Percentiles rank a stretch among this genome's conserved stretches.
Evolutionary conservation across 225 moss, liverwort and hornwort species (phyloP).

Genomic region (Antitrichia curtipendula): DNA sequence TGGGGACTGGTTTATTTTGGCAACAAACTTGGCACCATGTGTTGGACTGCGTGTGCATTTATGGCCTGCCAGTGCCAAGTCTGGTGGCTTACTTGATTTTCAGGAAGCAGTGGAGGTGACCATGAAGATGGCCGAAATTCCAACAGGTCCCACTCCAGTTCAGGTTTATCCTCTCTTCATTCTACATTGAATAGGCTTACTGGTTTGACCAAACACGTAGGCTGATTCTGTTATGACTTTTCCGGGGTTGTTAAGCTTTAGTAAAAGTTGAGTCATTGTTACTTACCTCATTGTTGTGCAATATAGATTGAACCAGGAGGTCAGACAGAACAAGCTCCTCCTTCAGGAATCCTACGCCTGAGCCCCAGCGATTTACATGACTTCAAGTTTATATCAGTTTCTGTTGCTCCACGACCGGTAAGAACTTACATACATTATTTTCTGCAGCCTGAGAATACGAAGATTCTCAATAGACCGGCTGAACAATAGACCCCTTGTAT

Average conservation of each 20-base stretch:
- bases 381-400: slow-evolving; percentile 77
- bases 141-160: slow-evolving; percentile 72
- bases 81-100: slow-evolving; percentile 37
- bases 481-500: background rate
- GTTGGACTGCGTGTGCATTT: slow-evolving; percentile 83
- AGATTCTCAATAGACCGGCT: background rate
- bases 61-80: slow-evolving; percentile 52
- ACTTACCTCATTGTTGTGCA: background rate
- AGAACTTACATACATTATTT: background rate
- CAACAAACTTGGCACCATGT: slow-evolving; percentile 90
- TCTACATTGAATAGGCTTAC: background rate
- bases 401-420: slow-evolving; percentile 92
- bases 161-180: slow-evolving; percentile 45
- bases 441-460: background rate
- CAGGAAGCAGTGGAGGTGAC: slow-evolving; percentile 72
- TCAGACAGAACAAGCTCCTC: slow-evolving; percentile 95
- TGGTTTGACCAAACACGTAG: background rate
- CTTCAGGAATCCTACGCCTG: slow-evolving; percentile 76
- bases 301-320: slow-evolving; percentile 91
- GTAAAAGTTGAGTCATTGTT: background rate
- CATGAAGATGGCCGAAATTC: slow-evolving; percentile 87
- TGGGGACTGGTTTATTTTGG: slow-evolving; percentile 70
- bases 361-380: slow-evolving; percentile 57
- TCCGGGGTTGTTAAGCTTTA: background rate
- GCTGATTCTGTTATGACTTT: background rate